These are phyloP conservation scores for Macrolepiota fuliginosa DNA, from an alignment of 768 basidiomycete species.

Conservation along the genomic window DNA sequence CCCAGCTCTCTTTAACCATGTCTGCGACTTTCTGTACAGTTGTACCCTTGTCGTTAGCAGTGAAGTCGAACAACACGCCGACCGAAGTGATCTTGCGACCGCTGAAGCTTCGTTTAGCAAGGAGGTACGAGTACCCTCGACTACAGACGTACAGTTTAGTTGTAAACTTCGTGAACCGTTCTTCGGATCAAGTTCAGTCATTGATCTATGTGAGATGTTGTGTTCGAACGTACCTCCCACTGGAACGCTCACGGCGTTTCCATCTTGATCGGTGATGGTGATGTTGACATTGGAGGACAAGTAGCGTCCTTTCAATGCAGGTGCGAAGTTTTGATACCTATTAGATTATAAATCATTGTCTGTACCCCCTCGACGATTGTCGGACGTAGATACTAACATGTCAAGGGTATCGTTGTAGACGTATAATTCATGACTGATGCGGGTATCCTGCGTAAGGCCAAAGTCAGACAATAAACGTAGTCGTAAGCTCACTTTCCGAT, in stretches of 20 bases:
- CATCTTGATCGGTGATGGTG: constrained; percentile 49
- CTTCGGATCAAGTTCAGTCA: constrained; percentile 22
- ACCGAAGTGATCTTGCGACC: constrained; percentile 77
- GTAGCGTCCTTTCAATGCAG: constrained; percentile 67
- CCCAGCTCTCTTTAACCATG: constrained; percentile 83
- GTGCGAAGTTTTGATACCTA: constrained; percentile 66
- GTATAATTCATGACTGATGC: constrained; percentile 76
- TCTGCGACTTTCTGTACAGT: constrained; percentile 70
- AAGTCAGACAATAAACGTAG: too few relatives aligned
- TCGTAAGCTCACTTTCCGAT: constrained; percentile 70
- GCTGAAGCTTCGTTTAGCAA: constrained; percentile 18
- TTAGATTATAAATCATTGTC: background rate
- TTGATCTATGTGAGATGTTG: too few relatives aligned
- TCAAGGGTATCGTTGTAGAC: constrained; percentile 63
- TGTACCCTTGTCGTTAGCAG: constrained; percentile 65
- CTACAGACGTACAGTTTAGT: constrained; percentile 52
- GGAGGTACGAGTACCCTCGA: background rate
- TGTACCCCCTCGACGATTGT: background rate
- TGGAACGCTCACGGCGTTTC: constrained; percentile 32
- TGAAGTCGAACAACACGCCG: constrained; percentile 79
- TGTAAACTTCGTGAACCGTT: constrained; percentile 68
- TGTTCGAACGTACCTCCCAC: constrained; percentile 31
- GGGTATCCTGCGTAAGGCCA: background rate
- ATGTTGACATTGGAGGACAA: constrained; percentile 87
- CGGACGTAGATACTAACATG: constrained; percentile 39